Conservation (phyloP, 192 early-diverging fungal species). For the Helicostylum pulchrum region DNA sequence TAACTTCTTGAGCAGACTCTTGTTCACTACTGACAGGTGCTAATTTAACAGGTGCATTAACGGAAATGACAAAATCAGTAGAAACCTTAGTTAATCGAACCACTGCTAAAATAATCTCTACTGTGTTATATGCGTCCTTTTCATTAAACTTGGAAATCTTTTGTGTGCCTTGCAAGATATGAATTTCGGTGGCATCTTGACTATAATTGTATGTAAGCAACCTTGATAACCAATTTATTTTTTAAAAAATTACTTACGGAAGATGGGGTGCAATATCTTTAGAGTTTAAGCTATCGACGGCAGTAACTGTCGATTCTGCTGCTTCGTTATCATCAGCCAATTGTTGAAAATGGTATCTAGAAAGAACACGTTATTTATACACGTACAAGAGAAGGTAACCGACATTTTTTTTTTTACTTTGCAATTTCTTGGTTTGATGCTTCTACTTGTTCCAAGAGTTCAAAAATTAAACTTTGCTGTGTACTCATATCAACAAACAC, state of each 20-base stretch:
- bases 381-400: background rate
- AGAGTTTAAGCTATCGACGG: background rate
- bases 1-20: slow-evolving; percentile 15
- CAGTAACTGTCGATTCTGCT: slow-evolving; percentile 13
- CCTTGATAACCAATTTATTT: background rate
- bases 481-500: slow-evolving; percentile 72
- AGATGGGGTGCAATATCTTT: slow-evolving; percentile 43
- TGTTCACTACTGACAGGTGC: slow-evolving; percentile 45
- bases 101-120: slow-evolving; percentile 69
- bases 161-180: slow-evolving; percentile 64
- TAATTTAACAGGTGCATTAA: slow-evolving; percentile 66
- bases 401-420: slow-evolving; percentile 38
- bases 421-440: slow-evolving; percentile 45
- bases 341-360: slow-evolving; percentile 75
- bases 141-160: slow-evolving; percentile 81
- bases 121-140: slow-evolving; percentile 50
- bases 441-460: slow-evolving; percentile 74
- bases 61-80: slow-evolving; percentile 76
- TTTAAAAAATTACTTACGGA: slow-evolving; percentile 50
- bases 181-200: slow-evolving; percentile 28
- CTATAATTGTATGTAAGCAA: slow-evolving; percentile 1
- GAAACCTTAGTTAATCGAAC: slow-evolving; percentile 62
- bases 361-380: background rate
- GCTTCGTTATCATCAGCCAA: slow-evolving; percentile 79
- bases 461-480: slow-evolving; percentile 83